A percentile compares a stretch with the other conserved stretches of the same genome.
phyloP scores from a whole-genome alignment of 495 filamentous ascomycete species.

The Penicillium subrubescens region DNA sequence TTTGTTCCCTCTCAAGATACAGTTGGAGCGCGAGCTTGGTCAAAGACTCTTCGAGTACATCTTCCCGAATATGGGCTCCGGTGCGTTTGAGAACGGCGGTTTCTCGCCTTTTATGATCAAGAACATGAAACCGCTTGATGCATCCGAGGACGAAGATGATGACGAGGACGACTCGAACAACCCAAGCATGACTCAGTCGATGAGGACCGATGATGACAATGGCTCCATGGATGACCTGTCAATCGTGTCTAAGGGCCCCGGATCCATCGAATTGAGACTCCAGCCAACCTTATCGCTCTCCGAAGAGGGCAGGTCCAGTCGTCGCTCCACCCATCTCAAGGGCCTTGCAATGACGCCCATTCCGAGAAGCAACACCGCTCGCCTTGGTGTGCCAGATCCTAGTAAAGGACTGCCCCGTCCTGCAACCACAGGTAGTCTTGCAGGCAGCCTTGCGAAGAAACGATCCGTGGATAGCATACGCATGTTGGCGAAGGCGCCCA shows the following conservation, averaged over 20 bases:
- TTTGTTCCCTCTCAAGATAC: constrained; percentile 88
- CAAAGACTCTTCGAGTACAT: constrained; percentile 97
- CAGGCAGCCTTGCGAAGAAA: constrained; percentile 55
- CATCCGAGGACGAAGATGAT: constrained; percentile 58
- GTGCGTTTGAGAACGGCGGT: constrained; percentile 60
- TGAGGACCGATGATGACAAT: constrained; percentile 31
- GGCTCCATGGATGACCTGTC: constrained; percentile 39
- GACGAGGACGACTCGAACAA: constrained; percentile 33
- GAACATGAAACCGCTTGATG: constrained; percentile 62
- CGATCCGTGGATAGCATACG: constrained; percentile 69
- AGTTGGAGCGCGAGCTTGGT: constrained; percentile 90
- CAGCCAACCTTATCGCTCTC: constrained; percentile 74
- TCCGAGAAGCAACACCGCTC: constrained; percentile 37
- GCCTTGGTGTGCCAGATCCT: constrained; percentile 41
- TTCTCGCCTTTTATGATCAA: constrained; percentile 84
- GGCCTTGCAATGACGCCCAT: constrained; percentile 48
- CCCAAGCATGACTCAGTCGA: constrained; percentile 28
- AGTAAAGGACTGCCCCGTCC: constrained; percentile 30
- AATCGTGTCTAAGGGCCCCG: constrained; percentile 51
- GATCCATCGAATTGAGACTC: constrained; percentile 75
- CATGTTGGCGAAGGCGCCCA: constrained; percentile 46
- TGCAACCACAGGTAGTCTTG: constrained; percentile 35
- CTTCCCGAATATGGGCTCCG: constrained; percentile 76
- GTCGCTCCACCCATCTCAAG: constrained; percentile 42
- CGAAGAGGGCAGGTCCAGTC: constrained; percentile 43